Conservation (phyloP, 2,329 filamentous ascomycete genomes). For the Phialocephala subalpina region DNA sequence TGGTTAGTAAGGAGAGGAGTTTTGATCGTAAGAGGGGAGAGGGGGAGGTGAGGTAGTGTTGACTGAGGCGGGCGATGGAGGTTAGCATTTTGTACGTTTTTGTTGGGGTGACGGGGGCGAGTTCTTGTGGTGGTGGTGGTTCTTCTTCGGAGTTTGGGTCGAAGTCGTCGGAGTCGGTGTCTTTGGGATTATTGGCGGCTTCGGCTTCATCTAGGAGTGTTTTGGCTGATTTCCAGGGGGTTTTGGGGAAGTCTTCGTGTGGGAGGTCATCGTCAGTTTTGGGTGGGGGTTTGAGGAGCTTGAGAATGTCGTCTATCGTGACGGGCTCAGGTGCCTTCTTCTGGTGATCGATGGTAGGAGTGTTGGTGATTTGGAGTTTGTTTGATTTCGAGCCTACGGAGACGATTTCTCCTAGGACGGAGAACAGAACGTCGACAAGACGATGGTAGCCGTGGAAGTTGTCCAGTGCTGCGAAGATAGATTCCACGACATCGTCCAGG, state of each 20-base stretch:
- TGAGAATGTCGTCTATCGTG: constrained; percentile 55
- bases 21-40: constrained; percentile 81
- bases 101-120: constrained; percentile 69
- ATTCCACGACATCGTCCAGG: constrained; percentile 88
- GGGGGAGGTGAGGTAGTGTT: constrained; percentile 88
- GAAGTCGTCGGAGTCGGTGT: not conserved
- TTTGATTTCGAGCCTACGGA: constrained; percentile 76
- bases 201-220: constrained; percentile 46
- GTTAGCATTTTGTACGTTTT: constrained; percentile 84
- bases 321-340: constrained; percentile 48
- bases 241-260: constrained; percentile 42
- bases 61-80: constrained; percentile 82
- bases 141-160: constrained; percentile 25
- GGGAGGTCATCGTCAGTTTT: constrained; percentile 20
- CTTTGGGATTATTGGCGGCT: constrained; percentile 15
- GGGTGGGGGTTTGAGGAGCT: constrained; percentile 58
- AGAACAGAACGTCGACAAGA: constrained; percentile 86
- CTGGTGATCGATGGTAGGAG: constrained; percentile 48
- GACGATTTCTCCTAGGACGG: constrained; percentile 82
- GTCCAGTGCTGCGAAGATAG: constrained; percentile 92
- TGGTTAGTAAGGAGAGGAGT: constrained; percentile 78
- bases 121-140: constrained; percentile 53
- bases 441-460: constrained; percentile 92
- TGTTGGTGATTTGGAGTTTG: constrained; percentile 48
- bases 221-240: constrained; percentile 46